Conservation (phyloP, 495 filamentous ascomycete genomes). For the Xylaria intraflava region DNA sequence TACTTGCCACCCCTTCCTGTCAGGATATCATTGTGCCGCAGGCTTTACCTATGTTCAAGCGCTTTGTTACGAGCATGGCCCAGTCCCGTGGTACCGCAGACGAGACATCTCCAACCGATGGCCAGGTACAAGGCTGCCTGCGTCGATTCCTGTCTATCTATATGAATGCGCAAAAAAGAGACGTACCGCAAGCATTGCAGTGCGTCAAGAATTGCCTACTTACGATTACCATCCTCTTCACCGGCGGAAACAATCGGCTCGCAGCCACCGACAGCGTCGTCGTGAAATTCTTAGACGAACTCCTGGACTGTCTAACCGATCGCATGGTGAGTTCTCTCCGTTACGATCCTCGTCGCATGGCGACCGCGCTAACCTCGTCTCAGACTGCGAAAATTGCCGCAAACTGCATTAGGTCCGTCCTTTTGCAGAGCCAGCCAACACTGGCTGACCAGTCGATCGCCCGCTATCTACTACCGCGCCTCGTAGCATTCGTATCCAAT, state of each 20-base stretch:
- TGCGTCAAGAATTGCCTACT: slow-evolving; percentile 93
- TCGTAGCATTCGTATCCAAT: slow-evolving; percentile 67
- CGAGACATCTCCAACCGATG: slow-evolving; percentile 34
- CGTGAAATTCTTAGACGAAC: slow-evolving; percentile 59
- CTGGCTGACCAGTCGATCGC: slow-evolving; percentile 65
- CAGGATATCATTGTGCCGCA: slow-evolving; percentile 86
- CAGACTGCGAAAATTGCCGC: slow-evolving; percentile 81
- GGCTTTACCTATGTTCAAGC: slow-evolving; percentile 82
- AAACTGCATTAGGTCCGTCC: slow-evolving; percentile 76
- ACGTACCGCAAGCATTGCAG: slow-evolving; percentile 68
- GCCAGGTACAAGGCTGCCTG: slow-evolving; percentile 62
- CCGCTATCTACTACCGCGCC: slow-evolving; percentile 64
- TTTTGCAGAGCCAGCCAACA: slow-evolving; percentile 57
- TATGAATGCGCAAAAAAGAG: slow-evolving; percentile 73
- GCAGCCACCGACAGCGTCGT: slow-evolving; percentile 66
- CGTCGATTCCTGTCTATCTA: slow-evolving; percentile 74
- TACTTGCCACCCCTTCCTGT: slow-evolving; percentile 78
- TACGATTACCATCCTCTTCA: slow-evolving; percentile 81
- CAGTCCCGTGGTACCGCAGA: slow-evolving; percentile 30
- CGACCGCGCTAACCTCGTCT: slow-evolving; percentile 13
- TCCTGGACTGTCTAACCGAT: slow-evolving; percentile 79
- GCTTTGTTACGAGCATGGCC: slow-evolving; percentile 74
- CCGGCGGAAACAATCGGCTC: slow-evolving; percentile 64
- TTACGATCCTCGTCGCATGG: neutral
- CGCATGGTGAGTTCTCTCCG: slow-evolving; percentile 45